Evolutionary conservation across 768 basidiomycete species (phyloP), one percentile per base, ranked within the genome.

Genomic region (Phaeolepiota aurea): DNA sequence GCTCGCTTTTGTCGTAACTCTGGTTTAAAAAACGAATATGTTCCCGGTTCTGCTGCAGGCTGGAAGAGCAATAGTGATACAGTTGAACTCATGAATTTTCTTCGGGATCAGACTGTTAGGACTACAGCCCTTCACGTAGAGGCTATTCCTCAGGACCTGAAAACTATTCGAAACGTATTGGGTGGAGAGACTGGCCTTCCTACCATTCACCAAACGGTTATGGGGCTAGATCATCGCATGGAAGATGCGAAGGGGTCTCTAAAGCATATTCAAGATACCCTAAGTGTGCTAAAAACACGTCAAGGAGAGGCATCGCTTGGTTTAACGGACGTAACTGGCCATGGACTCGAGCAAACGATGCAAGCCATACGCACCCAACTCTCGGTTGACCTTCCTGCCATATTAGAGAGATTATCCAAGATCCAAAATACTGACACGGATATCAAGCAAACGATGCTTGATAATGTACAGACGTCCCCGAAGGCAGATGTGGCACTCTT

Each of bases 301-400:
- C 25, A 28, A n/a, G 25, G 25, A n/a, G 25, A 28, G 7, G 25
- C n/a, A 7, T 7, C 25, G 7, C 25, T n/a, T 28, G 7, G 7
- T 7, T 7, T n/a, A 7, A n/a, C n/a, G n/a, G 25, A 28, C n/a
- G 25, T 7, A n/a, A 28, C 7, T 28, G 25, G 25, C n/a, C 7
- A n/a, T n/a, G 25, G n/a, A 7, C 25, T 28, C n/a, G 25, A 7
- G 25, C 25, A 28, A n/a, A 28, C 25, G 7, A 7, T 28, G 7
- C 25, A 28, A n/a, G 25, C 25, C n/a, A 28, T 28, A n/a, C 25
- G 25, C 25, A 28, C 25, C n/a, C 64, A 63, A n/a, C 48, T 79
- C 38, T 58, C 57, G 10, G 51, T 51, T 5, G 56, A 68, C 23
- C 53, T 69, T 23, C 63, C 67, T 9, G 43, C 56, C 4, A 33